Base-by-base conservation (phyloP, 805 yeast genomes). In the Kodamaea kaohsiungensis region DNA sequence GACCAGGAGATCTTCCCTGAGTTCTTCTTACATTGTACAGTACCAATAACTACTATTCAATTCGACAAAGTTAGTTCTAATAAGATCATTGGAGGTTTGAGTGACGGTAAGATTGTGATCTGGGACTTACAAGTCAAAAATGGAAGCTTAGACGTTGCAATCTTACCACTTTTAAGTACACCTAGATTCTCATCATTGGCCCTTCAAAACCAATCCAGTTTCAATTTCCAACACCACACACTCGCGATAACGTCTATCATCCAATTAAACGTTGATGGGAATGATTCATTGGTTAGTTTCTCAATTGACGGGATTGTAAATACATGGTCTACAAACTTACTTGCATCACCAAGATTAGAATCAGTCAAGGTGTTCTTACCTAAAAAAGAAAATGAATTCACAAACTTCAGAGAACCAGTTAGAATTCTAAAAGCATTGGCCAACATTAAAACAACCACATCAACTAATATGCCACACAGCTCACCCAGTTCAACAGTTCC, bases 71-170 rank as follows among this genome's bases (percentile, higher is more conserved):
- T 64, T 13, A 67, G 72, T 18, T 64, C 79, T 1, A 68, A 71
- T 48, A 70, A 75, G 49, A 65, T 84, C 0, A 63, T 80, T 25
- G 86, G 78, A 0, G 83, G 86, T 0, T 72, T 82, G 4, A 61
- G 62, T 15, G 78, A 79, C 59, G 88, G 88, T 0, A 73, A 73
- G 49, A 46, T 84, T 0, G 77, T 75, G n/a, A 65, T 80, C 7
- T 83, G 86, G 85, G 81, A 82, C 58, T 56, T 78, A 19, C 48
- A 53, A n/a, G 19, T 49, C 4, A 49, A 47, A n/a, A 45, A 40
- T 12, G 33, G 56, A 1, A 16, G 27, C 8, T 22, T 46, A 4
- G 46, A 35, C 1, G 60, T 66, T 15, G 61, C 57, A 7, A 50
- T 61, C 15, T 53, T 67, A 17, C 73, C 71, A 6, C 59, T 58